Base-by-base conservation (phyloP, 1,139 yeast genomes). In the Suhomyces chickasaworum region DNA sequence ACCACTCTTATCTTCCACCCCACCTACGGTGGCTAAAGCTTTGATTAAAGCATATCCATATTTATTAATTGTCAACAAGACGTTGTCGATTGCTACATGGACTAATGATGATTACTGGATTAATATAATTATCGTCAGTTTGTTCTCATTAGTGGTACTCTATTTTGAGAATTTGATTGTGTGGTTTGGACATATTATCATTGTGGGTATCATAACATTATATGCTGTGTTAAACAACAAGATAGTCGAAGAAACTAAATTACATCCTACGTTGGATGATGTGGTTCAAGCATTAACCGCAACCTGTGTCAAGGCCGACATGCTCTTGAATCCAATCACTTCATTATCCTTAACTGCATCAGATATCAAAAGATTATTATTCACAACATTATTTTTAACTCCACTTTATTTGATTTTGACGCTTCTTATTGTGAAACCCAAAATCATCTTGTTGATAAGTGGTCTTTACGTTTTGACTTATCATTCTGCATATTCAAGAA, bases 21-120 rank as follows among this genome's bases (percentile, higher is more conserved):
- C 99, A 1, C 95, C 97, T 3, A 82, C 91, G 0, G 91, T 91
- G 12, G 85, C 96, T 25, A 87, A 87, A 57, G 88, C 95, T 4
- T 74, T 91, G 45, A 80, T 90, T 42, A 79, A 82, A 52, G 82
- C 96, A 7, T 90, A 91, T 61, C 97, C 97, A 2, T 87, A 89
- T 59, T 72, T 91, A 41, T 74, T 87, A 37, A 78, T 88, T 4
- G 81, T 83, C 9, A 89, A 90, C 63, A 83, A 84, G 55, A 52
- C 80, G 7, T 71, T 90, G 45, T 81, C 90, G 31, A 75, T 91
- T 27, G 66, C 88, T 25, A 91, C 98, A 0, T 93, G 99, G 99
- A 89, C 97, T 2, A 84, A 85, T 50, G 91, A 86, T 37, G 95
- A 89, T 64, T 75, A 79, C 39, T 89, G 95, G 89, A 69, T 85